phyloP scores from a whole-genome alignment of 768 basidiomycete genomes.

The Guyanaporus albipodus region DNA sequence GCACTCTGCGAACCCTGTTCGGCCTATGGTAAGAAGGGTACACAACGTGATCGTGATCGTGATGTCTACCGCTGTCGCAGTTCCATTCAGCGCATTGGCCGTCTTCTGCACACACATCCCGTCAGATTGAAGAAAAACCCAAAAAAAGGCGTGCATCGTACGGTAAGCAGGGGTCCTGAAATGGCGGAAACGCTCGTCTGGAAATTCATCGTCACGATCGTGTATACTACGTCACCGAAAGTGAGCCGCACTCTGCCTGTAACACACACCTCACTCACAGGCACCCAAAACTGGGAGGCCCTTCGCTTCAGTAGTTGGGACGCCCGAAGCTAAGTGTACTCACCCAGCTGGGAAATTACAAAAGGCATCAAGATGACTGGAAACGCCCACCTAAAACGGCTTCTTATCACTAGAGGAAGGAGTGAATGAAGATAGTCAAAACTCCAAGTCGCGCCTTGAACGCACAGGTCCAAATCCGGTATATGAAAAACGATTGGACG shows the following conservation, averaged over 20 bases:
- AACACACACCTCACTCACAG: slow-evolving; percentile 6
- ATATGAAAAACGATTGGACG: slow-evolving; percentile 26
- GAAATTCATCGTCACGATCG: slow-evolving; percentile 9
- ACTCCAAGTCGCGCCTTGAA: neutral
- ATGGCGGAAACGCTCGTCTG: slow-evolving; percentile 15
- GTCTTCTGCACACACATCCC: slow-evolving; percentile 8
- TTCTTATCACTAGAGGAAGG: slow-evolving; percentile 8
- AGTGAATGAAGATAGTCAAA: neutral
- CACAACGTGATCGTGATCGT: slow-evolving; percentile 21
- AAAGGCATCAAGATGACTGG: slow-evolving; percentile 16
- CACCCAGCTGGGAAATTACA: slow-evolving; percentile 18
- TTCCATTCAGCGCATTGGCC: slow-evolving; percentile 11
- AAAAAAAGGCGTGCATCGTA: neutral
- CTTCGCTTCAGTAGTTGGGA: slow-evolving; percentile 1
- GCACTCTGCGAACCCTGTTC: slow-evolving; percentile 21
- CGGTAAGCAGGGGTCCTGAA: slow-evolving; percentile 18
- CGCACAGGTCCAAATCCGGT: slow-evolving; percentile 22
- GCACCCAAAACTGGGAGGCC: slow-evolving; percentile 10
- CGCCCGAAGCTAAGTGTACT: neutral
- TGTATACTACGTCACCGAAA: slow-evolving; percentile 11
- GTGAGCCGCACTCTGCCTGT: slow-evolving; percentile 2
- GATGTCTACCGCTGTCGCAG: slow-evolving; percentile 16
- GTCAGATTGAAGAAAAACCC: slow-evolving; percentile 2
- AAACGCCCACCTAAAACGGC: slow-evolving; percentile 18
- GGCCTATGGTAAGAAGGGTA: slow-evolving; percentile 21